Evolutionary conservation across 2,329 filamentous ascomycete species (phyloP), one percentile per base, ranked within the genome.

Genomic region (Coniella lustricola): DNA sequence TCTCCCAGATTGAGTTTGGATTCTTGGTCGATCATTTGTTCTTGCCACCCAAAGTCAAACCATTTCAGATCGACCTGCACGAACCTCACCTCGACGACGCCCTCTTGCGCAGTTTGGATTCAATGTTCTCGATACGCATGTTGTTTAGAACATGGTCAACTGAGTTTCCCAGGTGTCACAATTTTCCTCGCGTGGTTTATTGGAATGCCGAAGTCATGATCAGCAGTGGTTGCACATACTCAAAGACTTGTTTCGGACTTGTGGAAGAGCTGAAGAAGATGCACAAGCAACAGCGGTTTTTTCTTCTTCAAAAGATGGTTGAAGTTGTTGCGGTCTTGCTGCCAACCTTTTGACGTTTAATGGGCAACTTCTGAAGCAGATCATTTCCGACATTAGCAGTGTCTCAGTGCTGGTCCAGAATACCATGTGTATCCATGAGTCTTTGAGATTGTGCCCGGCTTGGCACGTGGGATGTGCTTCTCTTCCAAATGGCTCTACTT

Each of bases 301-400:
- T 56, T 14, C 49, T 77, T 0, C 57, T 56, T 14, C 49, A 55
- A 0, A 62, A 64, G 22, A 57, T 60, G 3, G 59, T 68, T 10
- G 66, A 72, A 39, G 59, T 73, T 3, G 65, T 68, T 0, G 51
- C 75, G 32, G 62, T 70, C 2, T n/a, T 73, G 72, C 47, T 56
- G 61, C 3, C 55, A 57, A n/a, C 71, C 73, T 0, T 77, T 73
- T 44, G 64, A 76, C 47, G 54, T 71, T 1, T 71, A 75, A 14
- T 0, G 7, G 51, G 0, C 52, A 63, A 18, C 49, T 72, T 2
- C 21, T n/a, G n/a, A n/a, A 53, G 0, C 13, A 5, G 0, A 46
- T 69, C 1, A 53, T 76, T 0, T 25, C 43, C 0, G 50, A 49
- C 0, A 10, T 53, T 2, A 32, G 56, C 1, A 57, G 64, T 40